Evolutionary conservation across 371 early-diverging fungal genomes (phyloP).

Genomic region (Apophysomyces elegans): DNA sequence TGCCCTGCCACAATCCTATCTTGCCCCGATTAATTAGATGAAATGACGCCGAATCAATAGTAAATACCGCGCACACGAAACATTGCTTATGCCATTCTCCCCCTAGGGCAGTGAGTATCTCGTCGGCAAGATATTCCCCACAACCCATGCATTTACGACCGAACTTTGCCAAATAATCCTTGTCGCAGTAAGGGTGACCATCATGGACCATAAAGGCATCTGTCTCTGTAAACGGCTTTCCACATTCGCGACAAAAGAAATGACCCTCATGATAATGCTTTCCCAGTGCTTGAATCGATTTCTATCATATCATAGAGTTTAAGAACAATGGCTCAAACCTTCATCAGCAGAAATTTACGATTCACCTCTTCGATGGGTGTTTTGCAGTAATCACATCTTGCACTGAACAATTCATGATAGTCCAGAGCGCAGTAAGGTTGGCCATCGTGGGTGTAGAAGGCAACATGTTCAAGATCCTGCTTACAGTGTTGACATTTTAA

Average conservation of each 20-base stretch:
- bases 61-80: constrained; percentile 71
- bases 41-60: constrained; percentile 3
- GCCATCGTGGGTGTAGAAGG: constrained; percentile 67
- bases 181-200: constrained; percentile 77
- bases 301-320: constrained; percentile 19
- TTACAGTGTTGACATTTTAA: constrained; percentile 75
- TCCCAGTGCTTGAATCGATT: constrained; percentile 66
- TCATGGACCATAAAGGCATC: constrained; percentile 69
- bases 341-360: background rate
- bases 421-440: constrained; percentile 66
- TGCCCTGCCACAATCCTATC: constrained; percentile 57
- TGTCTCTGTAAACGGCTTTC: constrained; percentile 61
- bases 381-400: constrained; percentile 68
- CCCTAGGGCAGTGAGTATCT: constrained; percentile 62
- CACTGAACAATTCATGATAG: constrained; percentile 69
- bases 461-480: constrained; percentile 60
- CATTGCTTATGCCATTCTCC: constrained; percentile 75
- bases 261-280: constrained; percentile 75
- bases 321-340: background rate
- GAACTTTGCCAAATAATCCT: constrained; percentile 69
- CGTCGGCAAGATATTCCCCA: constrained; percentile 60
- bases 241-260: constrained; percentile 82
- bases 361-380: constrained; percentile 69
- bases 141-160: constrained; percentile 68
- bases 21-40: background rate